These are phyloP conservation scores for Penicillium decumbens DNA, from an alignment of 2,329 filamentous ascomycete species.

Conservation along the genomic window DNA sequence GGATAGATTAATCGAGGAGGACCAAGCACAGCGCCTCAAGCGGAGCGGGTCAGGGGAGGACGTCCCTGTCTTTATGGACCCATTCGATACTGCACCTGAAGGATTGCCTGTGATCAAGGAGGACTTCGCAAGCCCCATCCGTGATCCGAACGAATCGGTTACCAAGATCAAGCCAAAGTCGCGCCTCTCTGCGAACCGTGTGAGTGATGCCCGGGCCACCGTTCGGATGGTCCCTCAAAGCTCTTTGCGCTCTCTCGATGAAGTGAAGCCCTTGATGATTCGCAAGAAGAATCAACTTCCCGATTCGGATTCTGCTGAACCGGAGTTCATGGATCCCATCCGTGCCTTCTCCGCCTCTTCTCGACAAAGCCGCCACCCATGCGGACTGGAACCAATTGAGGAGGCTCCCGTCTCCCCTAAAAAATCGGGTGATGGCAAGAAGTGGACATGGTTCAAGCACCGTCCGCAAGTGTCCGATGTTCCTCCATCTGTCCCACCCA, in stretches of 20 bases:
- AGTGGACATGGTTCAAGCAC: conserved; percentile 47
- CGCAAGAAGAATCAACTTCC: conserved; percentile 42
- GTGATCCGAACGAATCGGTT: conserved; percentile 8
- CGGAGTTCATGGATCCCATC: neutral
- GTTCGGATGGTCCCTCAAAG: conserved; percentile 56
- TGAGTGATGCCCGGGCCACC: conserved; percentile 39
- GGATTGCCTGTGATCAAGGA: conserved; percentile 51
- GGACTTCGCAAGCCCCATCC: conserved; percentile 33
- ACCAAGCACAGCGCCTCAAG: conserved; percentile 15
- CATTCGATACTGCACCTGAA: conserved; percentile 10
- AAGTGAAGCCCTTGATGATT: conserved; percentile 52
- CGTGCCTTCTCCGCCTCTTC: conserved; percentile 21
- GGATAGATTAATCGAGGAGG: conserved; percentile 52
- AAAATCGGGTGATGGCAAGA: conserved; percentile 34
- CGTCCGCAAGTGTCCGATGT: conserved; percentile 27
- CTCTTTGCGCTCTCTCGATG: conserved; percentile 43
- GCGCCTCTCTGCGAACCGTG: conserved; percentile 1
- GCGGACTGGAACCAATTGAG: conserved; percentile 42
- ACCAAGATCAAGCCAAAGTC: conserved; percentile 12
- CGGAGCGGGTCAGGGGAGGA: conserved; percentile 4
- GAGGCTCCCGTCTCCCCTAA: conserved; percentile 38
- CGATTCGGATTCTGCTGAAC: conserved; percentile 1
- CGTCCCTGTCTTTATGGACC: conserved; percentile 13
- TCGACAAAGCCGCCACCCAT: conserved; percentile 25
- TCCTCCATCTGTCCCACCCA: conserved; percentile 15